Percentiles rank a stretch among this genome's conserved stretches.
These are phyloP conservation scores for Spergularia marina DNA, from an alignment of 148 eudicot species.

Conservation along the genomic window DNA sequence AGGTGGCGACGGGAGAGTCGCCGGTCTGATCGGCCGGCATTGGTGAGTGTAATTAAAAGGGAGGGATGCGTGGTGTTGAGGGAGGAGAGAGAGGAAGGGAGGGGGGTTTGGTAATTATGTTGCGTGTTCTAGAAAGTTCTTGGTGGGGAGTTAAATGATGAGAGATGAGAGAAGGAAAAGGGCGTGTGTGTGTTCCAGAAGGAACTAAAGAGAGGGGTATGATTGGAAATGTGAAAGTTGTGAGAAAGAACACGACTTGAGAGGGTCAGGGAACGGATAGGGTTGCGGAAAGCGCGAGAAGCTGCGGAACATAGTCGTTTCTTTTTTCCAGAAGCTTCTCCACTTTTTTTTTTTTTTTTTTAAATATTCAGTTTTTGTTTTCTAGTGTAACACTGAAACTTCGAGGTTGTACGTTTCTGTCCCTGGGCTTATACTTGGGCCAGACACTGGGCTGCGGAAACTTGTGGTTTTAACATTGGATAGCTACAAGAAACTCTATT, in stretches of 20 bases:
- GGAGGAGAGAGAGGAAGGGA: background rate
- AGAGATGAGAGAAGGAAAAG: background rate
- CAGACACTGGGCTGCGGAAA: too few relatives aligned
- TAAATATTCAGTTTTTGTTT: background rate
- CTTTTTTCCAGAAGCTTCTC: constrained; percentile 29
- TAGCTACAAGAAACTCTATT: too few relatives aligned
- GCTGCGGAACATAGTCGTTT: constrained; percentile 11
- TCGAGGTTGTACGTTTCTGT: too few relatives aligned
- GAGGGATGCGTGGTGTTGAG: background rate
- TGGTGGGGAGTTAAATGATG: constrained; percentile 20
- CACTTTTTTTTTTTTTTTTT: background rate
- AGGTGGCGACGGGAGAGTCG: constrained; percentile 30
- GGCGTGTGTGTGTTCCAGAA: background rate
- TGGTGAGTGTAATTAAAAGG: constrained; percentile 1
- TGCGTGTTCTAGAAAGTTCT: constrained; percentile 41
- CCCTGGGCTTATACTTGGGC: too few relatives aligned
- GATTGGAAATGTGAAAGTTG: background rate
- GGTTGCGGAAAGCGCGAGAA: constrained; percentile 21
- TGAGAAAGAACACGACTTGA: background rate
- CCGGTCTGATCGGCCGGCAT: constrained; percentile 50
- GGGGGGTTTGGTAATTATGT: background rate
- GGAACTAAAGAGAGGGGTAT: constrained; percentile 3
- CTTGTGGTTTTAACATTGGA: too few relatives aligned
- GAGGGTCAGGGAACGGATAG: constrained; percentile 4
- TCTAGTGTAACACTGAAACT: too few relatives aligned